Conservation (phyloP, 495 filamentous ascomycete genomes). For the Penicillium antarcticum region DNA sequence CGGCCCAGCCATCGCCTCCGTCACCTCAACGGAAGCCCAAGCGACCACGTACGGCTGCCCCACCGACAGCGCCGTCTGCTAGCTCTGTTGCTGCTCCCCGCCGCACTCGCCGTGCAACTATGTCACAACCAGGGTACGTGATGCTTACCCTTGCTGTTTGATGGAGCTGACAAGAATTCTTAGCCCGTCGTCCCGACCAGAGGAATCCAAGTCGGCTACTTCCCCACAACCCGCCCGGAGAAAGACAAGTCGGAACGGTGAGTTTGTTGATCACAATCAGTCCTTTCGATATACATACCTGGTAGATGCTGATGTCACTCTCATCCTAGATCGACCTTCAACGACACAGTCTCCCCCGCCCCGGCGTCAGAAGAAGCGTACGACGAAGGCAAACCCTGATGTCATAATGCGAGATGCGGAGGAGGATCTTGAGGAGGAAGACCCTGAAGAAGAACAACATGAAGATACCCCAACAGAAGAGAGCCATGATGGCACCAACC, state of each 20-base stretch:
- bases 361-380: slow-evolving; percentile 53
- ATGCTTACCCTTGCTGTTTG: background rate
- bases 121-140: slow-evolving; percentile 80
- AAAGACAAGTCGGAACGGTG: slow-evolving; percentile 60
- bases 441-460: slow-evolving; percentile 28
- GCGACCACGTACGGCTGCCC: slow-evolving; percentile 38
- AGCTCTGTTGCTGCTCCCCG: slow-evolving; percentile 43
- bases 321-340: slow-evolving; percentile 26
- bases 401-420: slow-evolving; percentile 48
- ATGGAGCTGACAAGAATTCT: background rate
- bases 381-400: slow-evolving; percentile 51
- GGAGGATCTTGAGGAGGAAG: slow-evolving; percentile 38
- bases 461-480: slow-evolving; percentile 54
- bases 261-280: background rate
- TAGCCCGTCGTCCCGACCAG: slow-evolving; percentile 45
- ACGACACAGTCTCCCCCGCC: slow-evolving; percentile 34
- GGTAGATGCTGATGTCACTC: background rate
- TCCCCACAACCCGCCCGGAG: slow-evolving; percentile 58
- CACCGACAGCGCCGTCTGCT: slow-evolving; percentile 43
- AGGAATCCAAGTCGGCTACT: slow-evolving; percentile 38
- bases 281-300: background rate
- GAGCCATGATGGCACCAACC: slow-evolving; percentile 53
- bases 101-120: slow-evolving; percentile 60
- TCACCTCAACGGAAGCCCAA: slow-evolving; percentile 44
- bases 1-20: slow-evolving; percentile 39